Evolutionary conservation across 2,329 filamentous ascomycete genomes (phyloP).

Genomic region (Pseudopithomyces chartarum): DNA sequence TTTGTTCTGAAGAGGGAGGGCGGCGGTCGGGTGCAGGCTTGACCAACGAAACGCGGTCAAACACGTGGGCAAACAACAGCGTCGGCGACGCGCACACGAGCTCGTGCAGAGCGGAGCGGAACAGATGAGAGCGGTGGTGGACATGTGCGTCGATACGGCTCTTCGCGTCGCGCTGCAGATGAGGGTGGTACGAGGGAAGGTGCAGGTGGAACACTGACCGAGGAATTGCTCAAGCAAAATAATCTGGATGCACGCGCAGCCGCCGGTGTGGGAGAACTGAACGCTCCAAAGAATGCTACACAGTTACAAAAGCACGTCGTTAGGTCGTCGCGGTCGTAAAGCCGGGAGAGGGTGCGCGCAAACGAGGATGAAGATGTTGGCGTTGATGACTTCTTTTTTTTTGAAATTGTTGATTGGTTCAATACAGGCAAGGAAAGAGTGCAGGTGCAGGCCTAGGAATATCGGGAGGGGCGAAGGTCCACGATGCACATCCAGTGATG

Average conservation of each 20-base stretch:
- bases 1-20: constrained; percentile 32
- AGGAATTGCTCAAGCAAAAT: constrained; percentile 17
- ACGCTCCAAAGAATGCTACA: constrained; percentile 49
- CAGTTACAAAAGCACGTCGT: constrained; percentile 45
- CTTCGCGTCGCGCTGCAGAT: constrained; percentile 19
- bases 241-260: constrained; percentile 20
- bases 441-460: constrained; percentile 32
- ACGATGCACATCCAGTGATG: constrained; percentile 27
- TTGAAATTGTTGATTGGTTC: constrained; percentile 18
- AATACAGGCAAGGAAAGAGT: constrained; percentile 35
- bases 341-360: constrained; percentile 19
- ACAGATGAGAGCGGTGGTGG: background rate
- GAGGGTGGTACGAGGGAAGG: constrained; percentile 20
- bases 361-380: constrained; percentile 29
- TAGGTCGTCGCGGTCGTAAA: constrained; percentile 48
- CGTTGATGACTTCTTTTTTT: background rate
- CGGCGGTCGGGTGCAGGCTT: constrained; percentile 25
- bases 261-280: constrained; percentile 24
- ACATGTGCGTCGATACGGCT: constrained; percentile 8
- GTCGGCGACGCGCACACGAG: constrained; percentile 14
- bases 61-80: constrained; percentile 39
- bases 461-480: constrained; percentile 19
- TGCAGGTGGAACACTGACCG: constrained; percentile 28
- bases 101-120: constrained; percentile 10
- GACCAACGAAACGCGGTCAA: constrained; percentile 31